Conservation (phyloP, 148 eudicot species). For the Rhododendron ferrugineum region DNA sequence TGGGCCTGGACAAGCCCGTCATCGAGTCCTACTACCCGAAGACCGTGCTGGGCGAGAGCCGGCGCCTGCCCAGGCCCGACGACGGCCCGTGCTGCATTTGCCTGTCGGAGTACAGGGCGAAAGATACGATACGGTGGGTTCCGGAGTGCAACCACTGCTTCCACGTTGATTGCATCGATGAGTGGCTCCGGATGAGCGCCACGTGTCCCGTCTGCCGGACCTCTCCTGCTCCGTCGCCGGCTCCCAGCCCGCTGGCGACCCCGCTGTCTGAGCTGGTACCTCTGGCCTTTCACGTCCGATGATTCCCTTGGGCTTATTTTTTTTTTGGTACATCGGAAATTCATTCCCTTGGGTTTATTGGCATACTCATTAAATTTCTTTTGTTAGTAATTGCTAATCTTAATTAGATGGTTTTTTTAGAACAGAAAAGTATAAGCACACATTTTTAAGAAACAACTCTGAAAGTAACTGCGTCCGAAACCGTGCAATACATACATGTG, state of each 20-base stretch:
- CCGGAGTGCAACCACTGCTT: background rate
- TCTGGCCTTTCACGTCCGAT: background rate
- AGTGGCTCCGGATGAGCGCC: constrained; percentile 1
- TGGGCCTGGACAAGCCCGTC: constrained; percentile 6
- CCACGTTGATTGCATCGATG: background rate
- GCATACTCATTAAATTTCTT: background rate
- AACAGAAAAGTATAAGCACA: background rate
- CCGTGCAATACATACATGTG: no score
- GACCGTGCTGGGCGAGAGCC: background rate
- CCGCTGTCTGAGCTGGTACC: background rate
- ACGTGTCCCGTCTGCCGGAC: background rate
- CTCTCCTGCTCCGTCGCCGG: background rate
- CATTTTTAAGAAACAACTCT: no score
- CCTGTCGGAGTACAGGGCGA: background rate
- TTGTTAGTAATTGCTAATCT: background rate
- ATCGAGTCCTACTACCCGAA: background rate
- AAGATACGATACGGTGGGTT: background rate
- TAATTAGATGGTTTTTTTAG: background rate
- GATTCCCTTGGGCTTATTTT: background rate
- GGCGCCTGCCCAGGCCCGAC: background rate
- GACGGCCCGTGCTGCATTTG: constrained; percentile 3
- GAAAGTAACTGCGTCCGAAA: background rate
- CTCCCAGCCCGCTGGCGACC: background rate
- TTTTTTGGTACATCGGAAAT: no score
- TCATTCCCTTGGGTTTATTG: background rate